Evolutionary conservation across 2,329 filamentous ascomycete species (phyloP), one percentile per base, ranked within the genome.

Genomic region (Cladosporium halotolerans): DNA sequence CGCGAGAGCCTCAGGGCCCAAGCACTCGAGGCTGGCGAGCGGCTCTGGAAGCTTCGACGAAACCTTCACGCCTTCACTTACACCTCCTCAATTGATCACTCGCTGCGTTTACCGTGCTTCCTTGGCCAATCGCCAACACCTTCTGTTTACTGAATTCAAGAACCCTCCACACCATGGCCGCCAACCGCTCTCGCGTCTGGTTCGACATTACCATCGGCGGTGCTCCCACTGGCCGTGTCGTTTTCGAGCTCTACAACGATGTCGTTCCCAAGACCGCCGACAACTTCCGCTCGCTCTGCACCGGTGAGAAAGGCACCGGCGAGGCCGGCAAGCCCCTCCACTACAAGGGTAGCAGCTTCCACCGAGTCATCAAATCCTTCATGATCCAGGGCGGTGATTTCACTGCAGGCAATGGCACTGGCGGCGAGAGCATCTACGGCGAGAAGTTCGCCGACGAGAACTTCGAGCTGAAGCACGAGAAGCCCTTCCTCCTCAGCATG

Each of bases 381-480:
- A 97, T 99, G 92, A 93, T 96, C 67, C 88, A 96, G 76, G 91
- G 93, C 68, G 92, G 93, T 73, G 93, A 97, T 72, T 99, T 99
- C 72, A 99, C 92, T 45, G 85, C 83, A 52, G 89, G 89, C 69
- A 92, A 97, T 69, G 93, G 92, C 60, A 97, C 92, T 23, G 92
- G 92, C 60, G 92, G 92, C 66, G 93, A 97, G 76, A 93, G 88
- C 59, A 97, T 99, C 72, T 99, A 97, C 69, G 92, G 92, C 67
- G 87, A 87, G 70, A 97, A 96, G 76, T 99, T 99, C 65, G 88
- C 89, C 64, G 92, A 99, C 65, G 92, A 99, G 80, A 95, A 95
- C 72, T 97, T 99, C 68, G 81, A 88, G 51, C 76, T 86, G 68
- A 91, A 95, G 79, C 93, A 99, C 69, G 88, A 95, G 64, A 87